Evolutionary conservation across 306 rosid species (phyloP), one percentile per base, ranked within the genome.

Genomic region (Lablab purpureus): DNA sequence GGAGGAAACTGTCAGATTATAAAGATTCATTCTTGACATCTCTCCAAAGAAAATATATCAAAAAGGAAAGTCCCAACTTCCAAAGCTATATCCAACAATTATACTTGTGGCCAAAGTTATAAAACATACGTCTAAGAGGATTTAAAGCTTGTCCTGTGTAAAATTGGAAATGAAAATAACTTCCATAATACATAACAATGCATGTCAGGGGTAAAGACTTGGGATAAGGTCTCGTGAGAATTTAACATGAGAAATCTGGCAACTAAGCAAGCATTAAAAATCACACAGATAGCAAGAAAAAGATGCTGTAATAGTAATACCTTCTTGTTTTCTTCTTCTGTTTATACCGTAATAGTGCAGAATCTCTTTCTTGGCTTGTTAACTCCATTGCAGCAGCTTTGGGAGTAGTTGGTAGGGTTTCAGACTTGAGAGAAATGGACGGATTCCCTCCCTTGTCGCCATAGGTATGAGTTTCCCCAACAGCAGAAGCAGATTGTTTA

Each of bases 301-400:
- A 71, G 71, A 64, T 46, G 51, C 1, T 27, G 71, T 14, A 21
- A 54, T 84, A 90, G 88, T 21, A 13, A 64, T 88, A 94, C 98
- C 98, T 94, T 83, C 98, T 90, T 30, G 96, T 86, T 87, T 87
- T 91, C 88, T 85, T 94, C 89, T 94, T 94, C 87, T 90, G 92
- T 87, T 94, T 94, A 88, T 94, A 94, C 34, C 98, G 90, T 59
- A 89, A 83, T 51, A 94, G 80, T 19, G 98, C 97, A 28, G 92
- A 87, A 84, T 91, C 97, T 76, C 98, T 85, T 51, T 90, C 91
- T 82, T 87, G 94, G 75, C 84, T 89, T 10, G 78, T 79, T 71
- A 90, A 56, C 65, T 93, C 98, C 85, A 81, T n/a, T 52, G 87
- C 34, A 45, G 70, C 77, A 41, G 85, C 84, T 78, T 67, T 94